Conservation (phyloP, 2,329 filamentous ascomycete species). For the Catunica adiposa region DNA sequence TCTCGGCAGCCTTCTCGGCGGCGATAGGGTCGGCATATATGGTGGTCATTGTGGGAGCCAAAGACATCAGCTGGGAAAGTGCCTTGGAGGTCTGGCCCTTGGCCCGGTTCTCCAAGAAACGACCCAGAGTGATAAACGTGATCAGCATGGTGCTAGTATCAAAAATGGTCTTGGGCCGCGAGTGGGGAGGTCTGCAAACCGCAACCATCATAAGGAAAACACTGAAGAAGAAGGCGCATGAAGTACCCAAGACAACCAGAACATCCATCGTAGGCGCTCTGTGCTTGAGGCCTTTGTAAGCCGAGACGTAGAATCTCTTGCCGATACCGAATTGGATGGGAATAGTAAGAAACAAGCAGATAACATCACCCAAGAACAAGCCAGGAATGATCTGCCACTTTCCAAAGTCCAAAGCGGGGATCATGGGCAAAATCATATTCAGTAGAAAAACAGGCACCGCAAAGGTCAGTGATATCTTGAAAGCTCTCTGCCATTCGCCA, state of each 20-base stretch:
- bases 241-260: conserved; percentile 81
- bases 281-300: conserved; percentile 86
- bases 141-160: conserved; percentile 98
- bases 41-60: conserved; percentile 90
- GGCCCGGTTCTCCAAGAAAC: conserved; percentile 82
- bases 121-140: conserved; percentile 80
- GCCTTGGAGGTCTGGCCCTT: conserved; percentile 95
- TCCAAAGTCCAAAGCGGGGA: conserved; percentile 64
- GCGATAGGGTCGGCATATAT: conserved; percentile 93
- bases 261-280: conserved; percentile 95
- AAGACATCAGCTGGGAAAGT: conserved; percentile 82
- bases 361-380: conserved; percentile 71
- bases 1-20: conserved; percentile 74
- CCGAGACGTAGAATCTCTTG: conserved; percentile 79
- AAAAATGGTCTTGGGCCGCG: conserved; percentile 73
- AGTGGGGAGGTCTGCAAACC: conserved; percentile 56
- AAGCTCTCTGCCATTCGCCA: conserved; percentile 74
- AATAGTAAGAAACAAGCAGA: conserved; percentile 71
- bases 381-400: conserved; percentile 49
- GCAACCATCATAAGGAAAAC: conserved; percentile 74
- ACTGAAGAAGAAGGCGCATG: conserved; percentile 92
- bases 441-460: conserved; percentile 82
- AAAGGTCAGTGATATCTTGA: conserved; percentile 61
- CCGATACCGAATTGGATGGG: conserved; percentile 95
- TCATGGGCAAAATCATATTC: conserved; percentile 88